Percentiles rank a stretch among this genome's conserved stretches.
Evolutionary conservation across 345 rosid genomes (phyloP).

Genomic region (Melastoma malabathricum): DNA sequence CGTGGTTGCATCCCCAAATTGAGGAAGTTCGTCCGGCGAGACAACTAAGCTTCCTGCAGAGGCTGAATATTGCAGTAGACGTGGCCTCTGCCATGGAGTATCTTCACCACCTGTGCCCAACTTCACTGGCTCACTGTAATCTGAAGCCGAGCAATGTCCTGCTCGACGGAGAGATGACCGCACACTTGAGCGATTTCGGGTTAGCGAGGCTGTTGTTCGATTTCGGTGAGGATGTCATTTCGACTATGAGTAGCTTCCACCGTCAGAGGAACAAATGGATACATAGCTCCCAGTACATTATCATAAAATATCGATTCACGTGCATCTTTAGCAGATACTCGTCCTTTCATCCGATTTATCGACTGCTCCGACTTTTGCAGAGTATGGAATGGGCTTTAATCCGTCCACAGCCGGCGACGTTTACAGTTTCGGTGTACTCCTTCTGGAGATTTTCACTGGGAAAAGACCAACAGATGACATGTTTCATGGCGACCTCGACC

Average conservation of each 20-base stretch:
- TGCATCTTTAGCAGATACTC: no score
- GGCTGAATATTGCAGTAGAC: constrained; percentile 2
- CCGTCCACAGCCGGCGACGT: no score
- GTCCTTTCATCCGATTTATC: no score
- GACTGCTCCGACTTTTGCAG: no score
- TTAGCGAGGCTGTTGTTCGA: not conserved
- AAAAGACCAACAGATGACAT: no score
- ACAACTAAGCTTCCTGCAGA: not conserved
- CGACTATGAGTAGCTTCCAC: not conserved
- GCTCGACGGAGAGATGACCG: constrained; percentile 1
- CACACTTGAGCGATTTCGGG: constrained; percentile 2
- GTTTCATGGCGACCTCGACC: no score
- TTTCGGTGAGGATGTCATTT: not conserved
- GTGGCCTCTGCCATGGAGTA: constrained; percentile 6
- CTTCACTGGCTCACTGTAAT: constrained; percentile 5
- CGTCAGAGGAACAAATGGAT: not conserved
- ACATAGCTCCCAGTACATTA: constrained; percentile 2
- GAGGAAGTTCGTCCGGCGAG: not conserved
- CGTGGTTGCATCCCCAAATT: constrained; percentile 6
- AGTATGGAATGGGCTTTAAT: no score
- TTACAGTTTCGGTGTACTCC: no score
- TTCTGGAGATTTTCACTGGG: no score
- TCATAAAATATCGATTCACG: no score
- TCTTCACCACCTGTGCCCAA: not conserved
- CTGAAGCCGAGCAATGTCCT: constrained; percentile 11